Base-by-base conservation (phyloP, 768 basidiomycete genomes). In the Auriscalpium orientale region DNA sequence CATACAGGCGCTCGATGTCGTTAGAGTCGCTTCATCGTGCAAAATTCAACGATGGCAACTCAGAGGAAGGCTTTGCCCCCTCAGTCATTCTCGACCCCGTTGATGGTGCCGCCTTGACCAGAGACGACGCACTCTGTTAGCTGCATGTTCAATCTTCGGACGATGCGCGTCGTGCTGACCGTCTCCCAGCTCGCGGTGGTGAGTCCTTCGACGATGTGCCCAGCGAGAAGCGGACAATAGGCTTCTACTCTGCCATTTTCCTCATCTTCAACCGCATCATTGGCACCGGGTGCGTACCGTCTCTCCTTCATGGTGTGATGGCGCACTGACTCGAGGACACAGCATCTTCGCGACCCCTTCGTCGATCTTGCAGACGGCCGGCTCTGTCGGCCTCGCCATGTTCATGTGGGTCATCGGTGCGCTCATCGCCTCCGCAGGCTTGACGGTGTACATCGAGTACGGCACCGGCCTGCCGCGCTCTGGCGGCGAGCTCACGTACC, bases 241-340 rank as follows among this genome's bases (percentile, higher is more conserved):
- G 53, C 16, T 44, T 54, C 11, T n/a, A 11, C 33, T 54, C 53
- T 56, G 80, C 83, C 4, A 68, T 80, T 2, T 83, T 80, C 59
- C 78, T 89, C 45, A 83, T 89, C 38, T 87, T 88, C 72, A 89
- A 89, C 64, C 78, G 83, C 33, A 76, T 87, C n/a, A 84, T 88
- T 34, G 86, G 87, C 18, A 82, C 85, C 18, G 85, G 87, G 87
- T 84, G 56, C 34, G 71, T 66, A 16, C 20, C 46, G 34, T n/a
- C 43, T 43, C 28, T 35, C 16, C 13, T 37, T 49, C 22, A 36
- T 8, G 22, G 21, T 13, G n/a, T n/a, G n/a, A n/a, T n/a, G n/a
- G n/a, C n/a, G 7, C 40, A 20, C 21, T 10, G 3, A 21, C 0
- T 51, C 49, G 34, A 35, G 49, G 21, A 15, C 34, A 3, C 49